These are phyloP conservation scores for Angomonas deanei DNA, from an alignment of 208 protist species.

Conservation along the genomic window DNA sequence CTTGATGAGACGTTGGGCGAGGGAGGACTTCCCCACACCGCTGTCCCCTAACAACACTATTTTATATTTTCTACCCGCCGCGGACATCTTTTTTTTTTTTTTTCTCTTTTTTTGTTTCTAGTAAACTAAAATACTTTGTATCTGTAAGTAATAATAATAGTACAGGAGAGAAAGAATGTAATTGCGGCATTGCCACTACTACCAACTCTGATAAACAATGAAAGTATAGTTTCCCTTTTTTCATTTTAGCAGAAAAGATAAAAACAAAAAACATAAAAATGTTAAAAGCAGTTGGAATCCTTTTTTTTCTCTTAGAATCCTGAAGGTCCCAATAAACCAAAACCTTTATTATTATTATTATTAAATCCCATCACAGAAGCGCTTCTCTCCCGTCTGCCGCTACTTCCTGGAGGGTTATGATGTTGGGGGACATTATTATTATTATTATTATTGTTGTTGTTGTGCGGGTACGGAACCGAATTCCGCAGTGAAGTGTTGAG, in stretches of 20 bases:
- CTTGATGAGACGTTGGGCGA: conserved; percentile 80
- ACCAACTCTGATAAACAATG: no score
- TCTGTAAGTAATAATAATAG: not conserved
- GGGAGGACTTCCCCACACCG: conserved; percentile 87
- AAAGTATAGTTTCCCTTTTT: conserved; percentile 7
- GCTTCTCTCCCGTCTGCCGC: not conserved
- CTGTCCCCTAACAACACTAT: conserved; percentile 85
- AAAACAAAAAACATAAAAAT: conserved; percentile 10
- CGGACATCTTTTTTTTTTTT: no score
- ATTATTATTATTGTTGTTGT: no score
- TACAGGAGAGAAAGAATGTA: no score
- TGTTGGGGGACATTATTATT: no score
- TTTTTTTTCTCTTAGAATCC: not conserved
- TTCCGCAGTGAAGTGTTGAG: conserved; percentile 5
- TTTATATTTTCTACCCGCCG: conserved; percentile 65
- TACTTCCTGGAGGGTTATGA: not conserved
- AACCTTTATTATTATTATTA: not conserved
- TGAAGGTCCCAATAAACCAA: not conserved
- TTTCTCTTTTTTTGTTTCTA: not conserved
- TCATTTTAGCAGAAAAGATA: conserved; percentile 8
- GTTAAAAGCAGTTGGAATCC: conserved; percentile 8
- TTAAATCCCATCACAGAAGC: no score
- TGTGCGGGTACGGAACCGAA: no score
- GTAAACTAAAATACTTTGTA: not conserved
- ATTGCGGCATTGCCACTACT: no score